Percentiles rank a stretch among this genome's conserved stretches.
phyloP scores from a whole-genome alignment of 306 rosid genomes.

The Bauhinia variegata region DNA sequence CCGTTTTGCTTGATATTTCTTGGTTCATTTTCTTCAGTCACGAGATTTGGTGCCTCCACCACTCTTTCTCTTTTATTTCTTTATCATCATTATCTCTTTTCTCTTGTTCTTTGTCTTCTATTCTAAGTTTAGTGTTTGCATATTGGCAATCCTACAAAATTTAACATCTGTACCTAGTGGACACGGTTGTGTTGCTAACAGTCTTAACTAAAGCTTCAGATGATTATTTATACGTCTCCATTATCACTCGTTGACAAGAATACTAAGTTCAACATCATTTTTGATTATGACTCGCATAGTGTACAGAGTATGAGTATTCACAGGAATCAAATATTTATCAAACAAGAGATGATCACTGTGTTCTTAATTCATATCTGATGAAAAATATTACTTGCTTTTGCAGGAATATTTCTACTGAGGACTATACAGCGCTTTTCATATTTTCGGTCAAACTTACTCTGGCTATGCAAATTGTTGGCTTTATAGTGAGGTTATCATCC shows the following conservation, averaged over 20 bases:
- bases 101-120: background rate
- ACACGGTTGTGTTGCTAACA: background rate
- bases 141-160: background rate
- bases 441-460: conserved; percentile 88
- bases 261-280: background rate
- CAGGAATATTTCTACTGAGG: conserved; percentile 71
- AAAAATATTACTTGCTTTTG: conserved; percentile 38
- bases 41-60: conserved; percentile 69
- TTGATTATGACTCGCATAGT: conserved; percentile 5
- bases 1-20: conserved; percentile 66
- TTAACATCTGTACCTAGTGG: no score
- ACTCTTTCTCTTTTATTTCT: no score
- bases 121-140: no score
- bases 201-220: background rate
- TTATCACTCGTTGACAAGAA: background rate
- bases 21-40: conserved; percentile 83
- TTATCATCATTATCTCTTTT: no score
- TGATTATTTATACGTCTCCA: background rate
- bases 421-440: conserved; percentile 50
- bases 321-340: conserved; percentile 8
- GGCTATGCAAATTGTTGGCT: conserved; percentile 78
- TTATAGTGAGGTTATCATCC: conserved; percentile 72
- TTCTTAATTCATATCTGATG: conserved; percentile 30
- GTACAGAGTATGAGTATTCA: conserved; percentile 9
- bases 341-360: conserved; percentile 22